Conservation (phyloP, 1,284 basidiomycete species). For the Pseudozyma sp. region DNA sequence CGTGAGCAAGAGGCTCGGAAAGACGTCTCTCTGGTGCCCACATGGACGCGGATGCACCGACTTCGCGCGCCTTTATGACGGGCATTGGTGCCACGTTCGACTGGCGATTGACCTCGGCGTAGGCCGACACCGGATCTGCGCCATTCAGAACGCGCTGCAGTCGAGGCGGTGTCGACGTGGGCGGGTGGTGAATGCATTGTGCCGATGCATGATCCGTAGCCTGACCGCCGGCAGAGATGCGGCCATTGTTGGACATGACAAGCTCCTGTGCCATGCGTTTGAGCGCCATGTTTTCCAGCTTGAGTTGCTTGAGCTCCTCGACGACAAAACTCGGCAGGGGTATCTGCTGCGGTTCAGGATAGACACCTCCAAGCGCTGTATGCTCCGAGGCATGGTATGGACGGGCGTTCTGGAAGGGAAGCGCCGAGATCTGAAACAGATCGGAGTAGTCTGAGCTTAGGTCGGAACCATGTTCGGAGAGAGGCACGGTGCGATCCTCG, state of each 20-base stretch:
- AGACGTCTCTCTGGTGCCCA: constrained; percentile 19
- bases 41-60: constrained; percentile 29
- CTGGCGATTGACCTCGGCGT: constrained; percentile 2
- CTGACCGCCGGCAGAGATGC: constrained; percentile 1
- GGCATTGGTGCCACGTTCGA: background rate
- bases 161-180: constrained; percentile 15
- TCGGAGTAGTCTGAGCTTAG: constrained; percentile 43
- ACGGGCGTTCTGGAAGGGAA: constrained; percentile 3
- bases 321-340: constrained; percentile 32
- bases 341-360: constrained; percentile 6
- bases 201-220: background rate
- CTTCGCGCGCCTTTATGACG: background rate
- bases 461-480: constrained; percentile 37
- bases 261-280: constrained; percentile 37
- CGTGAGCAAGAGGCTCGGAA: background rate
- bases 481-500: constrained; percentile 19
- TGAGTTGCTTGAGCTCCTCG: constrained; percentile 42
- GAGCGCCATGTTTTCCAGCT: constrained; percentile 48
- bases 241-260: constrained; percentile 13
- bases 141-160: constrained; percentile 24
- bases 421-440: constrained; percentile 13
- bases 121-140: constrained; percentile 25
- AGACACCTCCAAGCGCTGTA: constrained; percentile 2
- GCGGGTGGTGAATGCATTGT: constrained; percentile 18
- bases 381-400: constrained; percentile 4